Base-by-base conservation (phyloP, 306 rosid species). In the Malus sieversii region DNA sequence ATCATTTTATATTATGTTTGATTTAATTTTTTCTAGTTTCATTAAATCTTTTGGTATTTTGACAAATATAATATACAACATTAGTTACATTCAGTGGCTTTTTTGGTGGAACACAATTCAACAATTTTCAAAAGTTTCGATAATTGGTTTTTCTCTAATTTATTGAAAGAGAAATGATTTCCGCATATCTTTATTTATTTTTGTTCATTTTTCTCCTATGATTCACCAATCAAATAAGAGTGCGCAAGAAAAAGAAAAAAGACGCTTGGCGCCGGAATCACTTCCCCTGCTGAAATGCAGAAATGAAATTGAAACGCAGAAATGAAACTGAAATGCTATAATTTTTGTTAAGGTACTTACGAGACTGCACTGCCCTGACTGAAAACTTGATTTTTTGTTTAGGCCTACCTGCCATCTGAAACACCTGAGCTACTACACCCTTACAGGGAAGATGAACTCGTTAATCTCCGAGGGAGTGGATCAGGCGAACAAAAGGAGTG, bases 331-430 rank as follows among this genome's bases (percentile, higher is more conserved):
- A 12, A 15, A 5, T 27, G 33, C 35, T 29, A 62, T 27, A 61
- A 27, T 15, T 61, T 61, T 29, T 10, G 57, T 35, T 35, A 46
- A 69, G 60, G 73, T 14, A 14, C 8, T 67, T 20, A 69, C 10
- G 53, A 73, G 79, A 68, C 9, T 1, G 42, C 42, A 35, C 42
- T 23, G 22, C 18, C 66, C 46, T 78, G 46, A 79, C 72, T 66
- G 4, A 55, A 40, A 61, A n/a, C 7, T 51, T 66, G 30, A 0
- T 76, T 66, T 23, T 79, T 72, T 75, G 83, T 58, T 68, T 71
- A 95, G 99, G 72, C 88, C 63, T 95, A 85, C 80, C 91, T 95
- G 79, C 99, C 99, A 12, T 25, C 80, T 73, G 29, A 88, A 82
- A 95, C 97, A 44, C 97, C 97, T 0, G 84, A 78, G 82, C 61